Conservation (phyloP, 73 alveolate species). For the Paramecium biaurelia region DNA sequence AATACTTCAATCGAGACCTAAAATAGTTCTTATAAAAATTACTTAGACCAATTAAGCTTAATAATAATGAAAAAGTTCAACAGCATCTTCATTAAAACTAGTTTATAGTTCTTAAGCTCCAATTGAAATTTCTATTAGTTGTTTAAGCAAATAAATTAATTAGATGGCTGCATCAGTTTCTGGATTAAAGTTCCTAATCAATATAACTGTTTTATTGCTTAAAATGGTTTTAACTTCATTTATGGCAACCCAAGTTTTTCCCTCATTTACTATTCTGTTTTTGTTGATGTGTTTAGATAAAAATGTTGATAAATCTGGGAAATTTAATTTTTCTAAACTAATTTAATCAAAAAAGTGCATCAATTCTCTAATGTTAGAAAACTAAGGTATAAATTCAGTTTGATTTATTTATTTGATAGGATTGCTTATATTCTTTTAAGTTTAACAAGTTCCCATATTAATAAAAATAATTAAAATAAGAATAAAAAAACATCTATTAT, state of each 20-base stretch:
- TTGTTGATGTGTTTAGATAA: background rate
- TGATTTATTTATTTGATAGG: background rate
- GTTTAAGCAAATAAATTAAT: background rate
- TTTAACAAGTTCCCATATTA: conserved; percentile 2
- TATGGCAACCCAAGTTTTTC: conserved; percentile 14
- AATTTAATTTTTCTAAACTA: background rate
- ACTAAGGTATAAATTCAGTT: background rate
- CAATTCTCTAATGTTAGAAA: background rate
- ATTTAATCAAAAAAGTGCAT: background rate
- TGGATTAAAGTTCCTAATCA: conserved; percentile 18
- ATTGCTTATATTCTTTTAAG: background rate
- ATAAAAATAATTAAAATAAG: background rate
- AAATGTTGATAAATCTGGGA: background rate
- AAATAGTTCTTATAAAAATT: background rate
- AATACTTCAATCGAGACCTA: background rate
- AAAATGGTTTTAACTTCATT: background rate
- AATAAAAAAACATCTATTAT: background rate
- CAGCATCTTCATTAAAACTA: background rate
- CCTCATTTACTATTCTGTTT: background rate
- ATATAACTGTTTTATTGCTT: background rate
- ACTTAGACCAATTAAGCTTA: background rate
- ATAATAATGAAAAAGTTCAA: conserved; percentile 14
- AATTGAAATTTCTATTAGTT: background rate
- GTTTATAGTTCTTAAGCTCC: conserved; percentile 1
- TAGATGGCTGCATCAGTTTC: conserved; percentile 29